Conservation (phyloP, 805 yeast genomes). For the Cyberlindnera mrakii region DNA sequence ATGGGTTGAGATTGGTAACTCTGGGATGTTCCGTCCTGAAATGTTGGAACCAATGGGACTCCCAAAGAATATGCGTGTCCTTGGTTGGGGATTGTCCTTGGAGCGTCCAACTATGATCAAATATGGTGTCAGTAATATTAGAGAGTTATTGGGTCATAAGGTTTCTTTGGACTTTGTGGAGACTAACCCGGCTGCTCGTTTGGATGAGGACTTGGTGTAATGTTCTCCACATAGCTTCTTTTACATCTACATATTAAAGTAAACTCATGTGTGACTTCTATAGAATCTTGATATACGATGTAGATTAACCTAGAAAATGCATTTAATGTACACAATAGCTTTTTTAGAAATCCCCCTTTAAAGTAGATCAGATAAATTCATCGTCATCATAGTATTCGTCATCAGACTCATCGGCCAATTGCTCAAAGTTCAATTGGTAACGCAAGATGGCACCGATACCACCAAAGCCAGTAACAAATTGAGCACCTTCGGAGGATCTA, state of each 20-base stretch:
- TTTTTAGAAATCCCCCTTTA: background rate
- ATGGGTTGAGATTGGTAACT: conserved; percentile 99
- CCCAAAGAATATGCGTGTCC: conserved; percentile 87
- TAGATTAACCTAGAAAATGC: background rate
- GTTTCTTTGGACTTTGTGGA: conserved; percentile 92
- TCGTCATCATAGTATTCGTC: conserved; percentile 75
- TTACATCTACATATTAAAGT: background rate
- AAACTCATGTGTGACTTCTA: no score
- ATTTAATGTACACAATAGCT: background rate
- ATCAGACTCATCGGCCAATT: conserved; percentile 86
- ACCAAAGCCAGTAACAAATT: conserved; percentile 96
- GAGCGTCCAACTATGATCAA: conserved; percentile 99
- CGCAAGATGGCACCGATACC: conserved; percentile 97
- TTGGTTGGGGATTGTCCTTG: conserved; percentile 95
- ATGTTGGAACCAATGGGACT: conserved; percentile 98
- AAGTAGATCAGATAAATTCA: conserved; percentile 15
- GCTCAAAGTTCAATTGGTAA: conserved; percentile 96
- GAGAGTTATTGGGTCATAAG: conserved; percentile 96
- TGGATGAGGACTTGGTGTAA: conserved; percentile 59
- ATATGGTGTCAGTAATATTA: conserved; percentile 89
- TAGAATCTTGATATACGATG: no score
- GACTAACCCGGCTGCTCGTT: conserved; percentile 94
- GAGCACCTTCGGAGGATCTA: conserved; percentile 97
- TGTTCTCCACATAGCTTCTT: background rate
- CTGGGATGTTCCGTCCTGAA: conserved; percentile 99